Evolutionary conservation across 768 basidiomycete genomes (phyloP), one percentile per base, ranked within the genome.

Genomic region (Udeniomyces megalosporus): DNA sequence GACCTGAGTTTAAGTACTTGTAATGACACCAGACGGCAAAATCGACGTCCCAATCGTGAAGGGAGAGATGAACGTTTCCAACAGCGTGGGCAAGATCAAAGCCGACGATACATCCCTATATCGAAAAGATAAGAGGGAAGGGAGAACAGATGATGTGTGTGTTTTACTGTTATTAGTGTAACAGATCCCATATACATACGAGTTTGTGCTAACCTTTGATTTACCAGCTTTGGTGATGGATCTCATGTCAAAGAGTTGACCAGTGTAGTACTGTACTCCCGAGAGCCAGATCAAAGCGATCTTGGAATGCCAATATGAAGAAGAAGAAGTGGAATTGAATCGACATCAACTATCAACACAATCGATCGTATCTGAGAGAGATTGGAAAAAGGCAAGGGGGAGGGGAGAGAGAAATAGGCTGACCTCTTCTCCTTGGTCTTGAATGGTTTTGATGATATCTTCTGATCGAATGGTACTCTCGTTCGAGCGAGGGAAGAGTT

Each of bases 1-100:
- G 91, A 5, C 93, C 89, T 20, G 91, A 85, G 75, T 96, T 97
- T 63, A 96, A 80, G 72, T 96, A 99, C 76, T 75, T 97, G 80
- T 97, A 99, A 34, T 90, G 86, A 73, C 95, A 99, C 89, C 93
- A 97, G 38, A 92, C 92, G 3, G 93, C 95, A 71, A 96, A 97
- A 73, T 99, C 61, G 68, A 88, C 85, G 67, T 81, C 77, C 93
- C 95, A 99, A 64, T 90, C 86, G 72, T 93, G 88, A 67, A 99
- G 77, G 52, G 80, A 77, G 68, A 93, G 74, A 42, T 88, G 86
- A 38, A 97, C 88, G 73, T 99, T 99, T 52, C 93, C 95, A 49
- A 84, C 80, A 6, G 86, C 93, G 74, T 99, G 95, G 8, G 95
- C 95, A 17, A 96, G 82, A 76, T 99, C 93, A 82, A 90, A 92